Evolutionary conservation across 2,329 filamentous ascomycete species (phyloP).

Genomic region (Aureobasidium namibiae): DNA sequence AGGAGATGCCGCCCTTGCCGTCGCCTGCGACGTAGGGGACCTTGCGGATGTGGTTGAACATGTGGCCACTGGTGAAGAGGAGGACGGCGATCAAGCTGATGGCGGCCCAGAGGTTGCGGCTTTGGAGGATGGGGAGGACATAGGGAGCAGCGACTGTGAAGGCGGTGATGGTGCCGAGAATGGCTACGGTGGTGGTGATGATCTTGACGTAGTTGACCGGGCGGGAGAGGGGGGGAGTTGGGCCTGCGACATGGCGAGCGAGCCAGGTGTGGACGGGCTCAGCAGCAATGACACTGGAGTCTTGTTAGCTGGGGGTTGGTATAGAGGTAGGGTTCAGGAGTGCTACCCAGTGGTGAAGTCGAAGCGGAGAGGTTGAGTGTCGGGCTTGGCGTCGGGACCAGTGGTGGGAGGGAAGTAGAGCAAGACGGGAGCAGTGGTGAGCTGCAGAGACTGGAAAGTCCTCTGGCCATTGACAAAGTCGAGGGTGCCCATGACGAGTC

Average conservation of each 20-base stretch:
- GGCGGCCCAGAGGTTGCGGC: constrained; percentile 88
- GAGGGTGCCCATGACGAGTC: constrained; percentile 71
- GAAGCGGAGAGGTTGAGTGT: constrained; percentile 64
- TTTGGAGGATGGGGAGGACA: constrained; percentile 72
- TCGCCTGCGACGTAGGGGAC: constrained; percentile 86
- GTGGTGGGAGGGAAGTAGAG: constrained; percentile 78
- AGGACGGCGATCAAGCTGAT: constrained; percentile 82
- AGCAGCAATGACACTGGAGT: constrained; percentile 58
- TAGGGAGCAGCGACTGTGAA: constrained; percentile 68
- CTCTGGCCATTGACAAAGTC: constrained; percentile 81
- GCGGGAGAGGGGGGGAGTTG: constrained; percentile 68
- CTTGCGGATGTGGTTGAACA: constrained; percentile 98
- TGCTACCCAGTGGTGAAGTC: constrained; percentile 76
- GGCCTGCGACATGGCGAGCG: constrained; percentile 62
- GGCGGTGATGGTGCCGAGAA: constrained; percentile 62
- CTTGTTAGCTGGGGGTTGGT: not conserved
- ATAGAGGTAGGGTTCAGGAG: not conserved
- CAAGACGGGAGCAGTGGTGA: constrained; percentile 89
- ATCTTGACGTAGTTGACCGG: constrained; percentile 83
- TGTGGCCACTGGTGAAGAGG: constrained; percentile 90
- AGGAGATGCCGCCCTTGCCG: constrained; percentile 75
- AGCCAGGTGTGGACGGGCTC: constrained; percentile 77
- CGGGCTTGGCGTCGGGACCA: constrained; percentile 67
- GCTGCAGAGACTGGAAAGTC: constrained; percentile 84
- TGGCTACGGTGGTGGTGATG: constrained; percentile 56